Percentiles rank a stretch among this genome's conserved stretches.
phyloP scores from a whole-genome alignment of 2,329 filamentous ascomycete species.

The Epichloe glyceriae region DNA sequence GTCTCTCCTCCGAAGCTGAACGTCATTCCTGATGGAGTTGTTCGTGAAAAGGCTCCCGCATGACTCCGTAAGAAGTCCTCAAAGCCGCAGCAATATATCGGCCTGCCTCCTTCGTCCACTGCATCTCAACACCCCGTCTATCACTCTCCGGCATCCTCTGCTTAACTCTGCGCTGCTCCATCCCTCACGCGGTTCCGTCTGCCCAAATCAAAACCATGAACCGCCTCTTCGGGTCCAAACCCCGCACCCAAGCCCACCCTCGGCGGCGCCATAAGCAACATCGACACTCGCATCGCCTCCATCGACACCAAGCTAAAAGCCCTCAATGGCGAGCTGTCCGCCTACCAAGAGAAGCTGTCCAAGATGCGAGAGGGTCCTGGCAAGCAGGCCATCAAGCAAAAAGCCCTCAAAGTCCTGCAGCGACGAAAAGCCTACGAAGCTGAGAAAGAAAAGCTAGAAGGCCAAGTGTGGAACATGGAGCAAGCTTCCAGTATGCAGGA shows the following conservation, averaged over 20 bases:
- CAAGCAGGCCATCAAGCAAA: slow-evolving; percentile 84
- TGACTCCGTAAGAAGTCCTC: neutral
- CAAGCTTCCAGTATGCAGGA: slow-evolving; percentile 97
- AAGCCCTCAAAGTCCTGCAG: slow-evolving; percentile 87
- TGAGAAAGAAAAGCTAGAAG: slow-evolving; percentile 85
- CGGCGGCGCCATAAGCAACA: slow-evolving; percentile 67
- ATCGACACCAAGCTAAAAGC: slow-evolving; percentile 92
- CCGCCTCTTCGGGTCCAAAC: slow-evolving; percentile 83
- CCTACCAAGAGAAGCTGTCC: slow-evolving; percentile 74
- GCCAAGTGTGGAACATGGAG: slow-evolving; percentile 98
- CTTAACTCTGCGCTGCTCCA: neutral
- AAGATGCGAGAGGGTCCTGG: slow-evolving; percentile 95
- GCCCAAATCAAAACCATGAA: slow-evolving; percentile 53
- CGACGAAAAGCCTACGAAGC: slow-evolving; percentile 88
- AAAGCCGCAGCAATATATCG: neutral
- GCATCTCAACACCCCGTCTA: neutral
- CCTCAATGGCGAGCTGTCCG: slow-evolving; percentile 77
- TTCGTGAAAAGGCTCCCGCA: neutral
- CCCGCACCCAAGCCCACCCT: slow-evolving; percentile 83
- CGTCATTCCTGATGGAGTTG: neutral
- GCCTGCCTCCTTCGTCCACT: neutral
- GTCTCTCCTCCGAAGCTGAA: neutral
- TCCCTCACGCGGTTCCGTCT: neutral
- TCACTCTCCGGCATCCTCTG: neutral
- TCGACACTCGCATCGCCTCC: slow-evolving; percentile 70